Percentiles rank a stretch among this genome's conserved stretches.
Conservation (phyloP, 768 basidiomycete genomes). For the Russula sp. region DNA sequence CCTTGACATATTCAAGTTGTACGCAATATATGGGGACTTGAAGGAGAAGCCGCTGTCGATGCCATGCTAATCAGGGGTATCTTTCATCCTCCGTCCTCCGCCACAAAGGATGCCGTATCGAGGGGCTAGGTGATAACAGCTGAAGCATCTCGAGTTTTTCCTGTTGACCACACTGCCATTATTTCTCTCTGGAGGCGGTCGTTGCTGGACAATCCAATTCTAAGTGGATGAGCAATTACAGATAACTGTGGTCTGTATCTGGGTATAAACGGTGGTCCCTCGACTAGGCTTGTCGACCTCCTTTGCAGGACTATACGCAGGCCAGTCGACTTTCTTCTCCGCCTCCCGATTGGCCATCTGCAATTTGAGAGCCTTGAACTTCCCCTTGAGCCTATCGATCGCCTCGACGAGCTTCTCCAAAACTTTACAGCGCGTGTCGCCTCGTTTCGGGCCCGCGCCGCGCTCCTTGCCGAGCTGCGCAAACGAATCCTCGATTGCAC, state of each 20-base stretch:
- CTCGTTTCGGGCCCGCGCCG: constrained; percentile 50
- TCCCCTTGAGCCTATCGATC: constrained; percentile 81
- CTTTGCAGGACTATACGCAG: not conserved
- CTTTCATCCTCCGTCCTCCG: not conserved
- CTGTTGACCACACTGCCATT: not conserved
- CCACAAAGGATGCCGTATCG: not conserved
- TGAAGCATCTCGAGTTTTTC: not conserved
- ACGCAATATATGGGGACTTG: not conserved
- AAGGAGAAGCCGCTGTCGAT: not conserved
- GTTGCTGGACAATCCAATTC: not conserved
- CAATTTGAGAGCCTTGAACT: constrained; percentile 79
- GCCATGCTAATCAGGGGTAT: not conserved
- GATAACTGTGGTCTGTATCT: not conserved
- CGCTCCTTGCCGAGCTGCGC: constrained; percentile 73
- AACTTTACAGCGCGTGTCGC: constrained; percentile 56
- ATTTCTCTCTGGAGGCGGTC: not conserved
- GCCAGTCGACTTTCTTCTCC: constrained; percentile 83
- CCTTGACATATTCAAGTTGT: not conserved
- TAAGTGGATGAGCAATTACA: not conserved
- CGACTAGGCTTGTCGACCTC: not conserved
- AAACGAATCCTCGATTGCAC: constrained; percentile 73
- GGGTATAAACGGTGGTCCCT: not conserved
- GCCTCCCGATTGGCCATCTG: constrained; percentile 91
- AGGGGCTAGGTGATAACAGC: not conserved
- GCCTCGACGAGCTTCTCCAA: constrained; percentile 77